Evolutionary conservation across 177 flowering plant genomes (phyloP).

Genomic region (Vitis hybrid): DNA sequence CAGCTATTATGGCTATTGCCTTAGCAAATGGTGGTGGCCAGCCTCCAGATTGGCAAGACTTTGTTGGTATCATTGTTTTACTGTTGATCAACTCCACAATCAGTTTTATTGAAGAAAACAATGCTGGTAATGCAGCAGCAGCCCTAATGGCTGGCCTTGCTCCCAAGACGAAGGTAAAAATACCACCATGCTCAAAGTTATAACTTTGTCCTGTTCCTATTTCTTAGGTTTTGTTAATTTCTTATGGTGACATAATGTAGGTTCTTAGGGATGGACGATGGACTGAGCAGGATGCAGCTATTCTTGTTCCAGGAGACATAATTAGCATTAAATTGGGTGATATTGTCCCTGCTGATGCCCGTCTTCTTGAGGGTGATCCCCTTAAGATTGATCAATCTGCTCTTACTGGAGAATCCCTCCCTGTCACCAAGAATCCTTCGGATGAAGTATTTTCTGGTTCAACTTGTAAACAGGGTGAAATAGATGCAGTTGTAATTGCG

Average conservation of each 20-base stretch:
- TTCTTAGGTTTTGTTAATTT: background rate
- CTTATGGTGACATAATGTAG: conserved; percentile 20
- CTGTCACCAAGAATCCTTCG: conserved; percentile 83
- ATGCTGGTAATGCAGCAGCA: conserved; percentile 86
- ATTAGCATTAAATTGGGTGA: conserved; percentile 81
- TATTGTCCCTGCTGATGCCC: conserved; percentile 83
- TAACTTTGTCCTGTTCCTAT: background rate
- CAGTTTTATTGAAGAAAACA: conserved; percentile 84
- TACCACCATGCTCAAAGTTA: background rate
- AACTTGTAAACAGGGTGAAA: conserved; percentile 94
- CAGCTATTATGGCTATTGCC: conserved; percentile 78
- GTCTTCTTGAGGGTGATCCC: conserved; percentile 85
- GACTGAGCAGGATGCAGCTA: conserved; percentile 78
- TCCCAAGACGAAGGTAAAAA: conserved; percentile 73
- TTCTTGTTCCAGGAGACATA: conserved; percentile 78
- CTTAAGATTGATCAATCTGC: conserved; percentile 95
- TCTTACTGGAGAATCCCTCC: conserved; percentile 93
- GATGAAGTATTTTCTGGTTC: conserved; percentile 95
- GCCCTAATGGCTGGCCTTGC: conserved; percentile 92
- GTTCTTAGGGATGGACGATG: conserved; percentile 79
- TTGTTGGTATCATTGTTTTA: conserved; percentile 67
- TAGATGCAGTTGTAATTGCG: conserved; percentile 94
- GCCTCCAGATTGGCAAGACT: conserved; percentile 92
- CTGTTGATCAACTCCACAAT: conserved; percentile 79
- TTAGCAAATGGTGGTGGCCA: conserved; percentile 68